Base-by-base conservation (phyloP, 2,329 filamentous ascomycete genomes). In the Parascedosporium putredinis region DNA sequence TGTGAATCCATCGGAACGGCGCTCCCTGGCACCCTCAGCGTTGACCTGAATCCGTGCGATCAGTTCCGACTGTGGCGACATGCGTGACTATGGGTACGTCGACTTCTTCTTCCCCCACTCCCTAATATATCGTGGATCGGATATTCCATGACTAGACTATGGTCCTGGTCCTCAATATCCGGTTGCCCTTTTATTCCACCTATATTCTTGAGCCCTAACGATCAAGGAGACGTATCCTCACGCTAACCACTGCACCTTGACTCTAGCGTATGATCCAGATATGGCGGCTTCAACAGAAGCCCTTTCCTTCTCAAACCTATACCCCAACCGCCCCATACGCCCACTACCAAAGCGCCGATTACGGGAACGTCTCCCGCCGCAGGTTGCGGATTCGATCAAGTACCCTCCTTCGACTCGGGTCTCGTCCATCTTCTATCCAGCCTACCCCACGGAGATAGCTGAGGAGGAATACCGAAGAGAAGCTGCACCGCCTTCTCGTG, bases 261-360 rank as follows among this genome's bases (percentile, higher is more conserved):
- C 49, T 48, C 34, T 62, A 77, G 73, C 67, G 63, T 61, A 64
- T 65, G 66, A 65, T 59, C 65, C 66, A 60, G 76, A 64, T 51
- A 83, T 84, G 78, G 38, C 45, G 18, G 45, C 50, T 6, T 80
- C 79, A 60, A 72, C 81, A 56, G 88, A 95, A 72, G 84, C 47
- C 8, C 47, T 45, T 23, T 44, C 85, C 52, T 76, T 82, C 55
- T 93, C 88, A 53, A 81, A 86, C 52, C 74, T 88, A 60, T 95
- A 87, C 64, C 88, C 88, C 56, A 87, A 95, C 63, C 84, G 93
- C 66, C 86, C 91, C 53, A 98, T 98, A 64, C 84, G 89, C 62
- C 93, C 93, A 51, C 72, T 98, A 53, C 93, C 93, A 40, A 93
- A 87, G 68, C 85, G 89, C 60, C 84, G 87, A 55, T 76, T 98